Percentiles rank a stretch among this genome's conserved stretches.
Conservation (phyloP, 2,329 filamentous ascomycete species). For the Dothiorella sarmentorum region DNA sequence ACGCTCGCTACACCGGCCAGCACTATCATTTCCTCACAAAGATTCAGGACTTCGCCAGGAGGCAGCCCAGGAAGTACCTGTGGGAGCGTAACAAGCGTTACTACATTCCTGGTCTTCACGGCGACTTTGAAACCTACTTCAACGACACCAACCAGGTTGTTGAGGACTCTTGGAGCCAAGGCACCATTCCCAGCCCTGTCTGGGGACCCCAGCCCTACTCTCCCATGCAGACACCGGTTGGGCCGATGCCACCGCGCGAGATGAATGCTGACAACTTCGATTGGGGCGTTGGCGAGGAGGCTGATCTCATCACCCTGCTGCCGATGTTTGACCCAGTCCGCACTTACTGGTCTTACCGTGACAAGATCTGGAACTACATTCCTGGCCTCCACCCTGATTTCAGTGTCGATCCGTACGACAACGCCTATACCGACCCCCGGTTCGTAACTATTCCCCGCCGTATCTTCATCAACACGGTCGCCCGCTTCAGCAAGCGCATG, state of each 20-base stretch:
- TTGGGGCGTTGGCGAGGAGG: conserved; percentile 88
- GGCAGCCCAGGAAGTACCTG: conserved; percentile 55
- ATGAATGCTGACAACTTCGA: conserved; percentile 76
- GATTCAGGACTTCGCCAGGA: conserved; percentile 52
- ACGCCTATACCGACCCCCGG: conserved; percentile 51
- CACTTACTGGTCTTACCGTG: conserved; percentile 67
- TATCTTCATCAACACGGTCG: conserved; percentile 83
- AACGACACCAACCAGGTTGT: conserved; percentile 42
- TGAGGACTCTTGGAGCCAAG: conserved; percentile 36
- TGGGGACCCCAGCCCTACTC: conserved; percentile 78
- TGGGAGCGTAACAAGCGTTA: conserved; percentile 58
- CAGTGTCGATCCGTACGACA: conserved; percentile 68
- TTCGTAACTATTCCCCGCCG: conserved; percentile 61
- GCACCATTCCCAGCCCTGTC: conserved; percentile 54
- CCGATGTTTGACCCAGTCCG: conserved; percentile 87
- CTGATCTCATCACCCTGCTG: conserved; percentile 87
- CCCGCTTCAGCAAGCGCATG: conserved; percentile 75
- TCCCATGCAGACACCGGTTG: conserved; percentile 71
- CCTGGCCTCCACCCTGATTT: conserved; percentile 69
- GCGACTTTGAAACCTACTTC: conserved; percentile 47
- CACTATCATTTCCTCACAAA: conserved; percentile 76
- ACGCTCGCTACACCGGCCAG: conserved; percentile 74
- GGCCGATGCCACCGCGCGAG: conserved; percentile 66
- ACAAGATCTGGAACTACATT: conserved; percentile 50
- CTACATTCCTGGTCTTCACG: conserved; percentile 53